These are phyloP conservation scores for Musa balbisiana DNA, from an alignment of 202 grass and related monocot genomes.

Conservation along the genomic window DNA sequence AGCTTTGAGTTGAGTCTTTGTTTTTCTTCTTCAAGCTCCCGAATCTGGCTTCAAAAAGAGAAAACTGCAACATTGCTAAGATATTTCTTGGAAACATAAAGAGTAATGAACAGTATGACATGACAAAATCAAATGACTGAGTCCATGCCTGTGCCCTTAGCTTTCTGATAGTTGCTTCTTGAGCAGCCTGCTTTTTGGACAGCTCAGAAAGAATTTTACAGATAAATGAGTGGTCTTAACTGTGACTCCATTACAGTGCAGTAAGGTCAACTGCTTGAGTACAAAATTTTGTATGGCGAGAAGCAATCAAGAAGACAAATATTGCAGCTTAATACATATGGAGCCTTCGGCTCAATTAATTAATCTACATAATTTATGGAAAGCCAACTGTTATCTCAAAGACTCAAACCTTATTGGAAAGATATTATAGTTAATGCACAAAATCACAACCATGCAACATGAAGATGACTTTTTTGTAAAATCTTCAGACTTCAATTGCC, in stretches of 20 bases:
- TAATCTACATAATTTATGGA: too few relatives aligned
- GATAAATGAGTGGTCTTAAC: neutral
- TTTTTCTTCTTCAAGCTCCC: slow-evolving; percentile 97
- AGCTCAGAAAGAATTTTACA: slow-evolving; percentile 31
- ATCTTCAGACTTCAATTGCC: too few relatives aligned
- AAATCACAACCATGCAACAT: too few relatives aligned
- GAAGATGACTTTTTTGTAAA: too few relatives aligned
- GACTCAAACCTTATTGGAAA: too few relatives aligned
- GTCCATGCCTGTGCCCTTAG: slow-evolving; percentile 82
- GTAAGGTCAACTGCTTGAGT: neutral
- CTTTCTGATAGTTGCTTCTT: slow-evolving; percentile 99
- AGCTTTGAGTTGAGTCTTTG: slow-evolving; percentile 91
- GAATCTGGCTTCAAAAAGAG: slow-evolving; percentile 67
- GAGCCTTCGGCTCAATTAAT: neutral
- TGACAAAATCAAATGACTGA: slow-evolving; percentile 3
- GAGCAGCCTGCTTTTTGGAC: slow-evolving; percentile 96
- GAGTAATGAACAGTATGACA: slow-evolving; percentile 9
- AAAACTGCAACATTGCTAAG: slow-evolving; percentile 5
- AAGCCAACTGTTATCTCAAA: too few relatives aligned
- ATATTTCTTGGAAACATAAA: slow-evolving; percentile 21
- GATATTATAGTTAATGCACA: too few relatives aligned
- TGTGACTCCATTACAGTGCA: neutral
- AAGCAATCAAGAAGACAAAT: neutral
- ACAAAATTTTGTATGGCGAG: too few relatives aligned
- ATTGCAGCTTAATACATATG: neutral